Percentiles rank a stretch among this genome's conserved stretches.
Evolutionary conservation across 2,329 filamentous ascomycete genomes (phyloP).

Genomic region (Xylaria sp.): DNA sequence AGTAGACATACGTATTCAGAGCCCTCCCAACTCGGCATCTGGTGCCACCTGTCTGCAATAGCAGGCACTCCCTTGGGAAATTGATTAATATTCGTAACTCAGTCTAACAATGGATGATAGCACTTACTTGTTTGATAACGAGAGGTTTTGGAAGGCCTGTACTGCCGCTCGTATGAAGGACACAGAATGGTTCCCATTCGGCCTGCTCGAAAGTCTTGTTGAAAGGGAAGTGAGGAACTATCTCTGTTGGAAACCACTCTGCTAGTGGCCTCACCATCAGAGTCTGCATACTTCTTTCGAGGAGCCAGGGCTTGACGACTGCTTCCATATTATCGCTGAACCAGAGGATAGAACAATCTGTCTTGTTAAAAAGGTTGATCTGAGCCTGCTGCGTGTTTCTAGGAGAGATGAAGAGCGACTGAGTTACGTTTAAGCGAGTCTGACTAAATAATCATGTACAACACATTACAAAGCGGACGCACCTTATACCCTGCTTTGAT

Average conservation of each 20-base stretch:
- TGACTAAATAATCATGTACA: too few relatives aligned
- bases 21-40: too few relatives aligned
- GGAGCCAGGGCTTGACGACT: slow-evolving; percentile 52
- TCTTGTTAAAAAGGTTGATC: slow-evolving; percentile 56
- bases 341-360: slow-evolving; percentile 54
- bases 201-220: slow-evolving; percentile 56
- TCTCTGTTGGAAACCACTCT: slow-evolving; percentile 53
- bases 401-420: slow-evolving; percentile 32
- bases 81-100: too few relatives aligned
- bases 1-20: too few relatives aligned
- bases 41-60: too few relatives aligned
- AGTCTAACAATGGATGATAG: too few relatives aligned
- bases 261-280: slow-evolving; percentile 49
- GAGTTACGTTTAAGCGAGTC: too few relatives aligned
- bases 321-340: slow-evolving; percentile 49
- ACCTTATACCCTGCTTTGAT: slow-evolving; percentile 48
- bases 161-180: slow-evolving; percentile 60
- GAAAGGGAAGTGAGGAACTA: slow-evolving; percentile 52
- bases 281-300: slow-evolving; percentile 53
- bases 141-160: slow-evolving; percentile 60
- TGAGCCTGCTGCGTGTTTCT: slow-evolving; percentile 52
- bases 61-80: too few relatives aligned
- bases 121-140: too few relatives aligned
- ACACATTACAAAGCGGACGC: too few relatives aligned
- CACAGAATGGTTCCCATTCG: slow-evolving; percentile 54